A percentile compares a stretch with the other conserved stretches of the same genome.
phyloP scores from a whole-genome alignment of 345 rosid genomes.

The Viola odorata region DNA sequence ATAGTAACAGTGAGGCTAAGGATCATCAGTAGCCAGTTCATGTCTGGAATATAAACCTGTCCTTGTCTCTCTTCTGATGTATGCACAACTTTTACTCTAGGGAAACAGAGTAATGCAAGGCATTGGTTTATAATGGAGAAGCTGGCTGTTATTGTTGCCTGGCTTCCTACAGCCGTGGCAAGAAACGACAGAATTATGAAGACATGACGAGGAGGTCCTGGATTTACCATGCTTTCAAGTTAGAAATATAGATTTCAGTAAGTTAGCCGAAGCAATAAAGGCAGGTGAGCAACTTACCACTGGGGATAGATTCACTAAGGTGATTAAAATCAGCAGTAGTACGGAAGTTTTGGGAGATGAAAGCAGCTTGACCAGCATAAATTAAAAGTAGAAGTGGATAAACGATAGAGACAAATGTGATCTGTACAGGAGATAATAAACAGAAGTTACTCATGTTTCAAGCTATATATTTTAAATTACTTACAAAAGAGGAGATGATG shows the following conservation, averaged over 20 bases:
- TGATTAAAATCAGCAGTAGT: constrained; percentile 28
- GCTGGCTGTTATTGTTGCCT: constrained; percentile 55
- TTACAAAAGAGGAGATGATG: neutral
- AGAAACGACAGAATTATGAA: constrained; percentile 40
- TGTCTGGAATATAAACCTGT: constrained; percentile 57
- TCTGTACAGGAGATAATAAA: constrained; percentile 28
- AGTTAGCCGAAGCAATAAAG: neutral
- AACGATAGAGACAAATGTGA: constrained; percentile 38
- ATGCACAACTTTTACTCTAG: constrained; percentile 52
- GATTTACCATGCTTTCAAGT: constrained; percentile 12
- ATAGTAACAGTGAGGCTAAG: constrained; percentile 47
- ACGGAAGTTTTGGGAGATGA: constrained; percentile 37
- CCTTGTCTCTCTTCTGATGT: constrained; percentile 48
- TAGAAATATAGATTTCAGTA: constrained; percentile 4
- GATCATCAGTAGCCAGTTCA: constrained; percentile 54
- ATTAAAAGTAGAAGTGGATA: constrained; percentile 44
- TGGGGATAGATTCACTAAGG: constrained; percentile 41
- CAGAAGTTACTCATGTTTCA: neutral
- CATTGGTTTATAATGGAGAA: constrained; percentile 66
- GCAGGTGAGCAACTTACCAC: constrained; percentile 19
- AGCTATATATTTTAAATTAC: neutral
- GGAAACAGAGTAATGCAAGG: constrained; percentile 54
- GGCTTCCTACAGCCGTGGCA: constrained; percentile 34
- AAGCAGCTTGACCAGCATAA: constrained; percentile 65
- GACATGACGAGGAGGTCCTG: constrained; percentile 37